A percentile compares a stretch with the other conserved stretches of the same genome.
These are phyloP conservation scores for Ambrosiella xylebori DNA, from an alignment of 2,329 filamentous ascomycete species.

Conservation along the genomic window DNA sequence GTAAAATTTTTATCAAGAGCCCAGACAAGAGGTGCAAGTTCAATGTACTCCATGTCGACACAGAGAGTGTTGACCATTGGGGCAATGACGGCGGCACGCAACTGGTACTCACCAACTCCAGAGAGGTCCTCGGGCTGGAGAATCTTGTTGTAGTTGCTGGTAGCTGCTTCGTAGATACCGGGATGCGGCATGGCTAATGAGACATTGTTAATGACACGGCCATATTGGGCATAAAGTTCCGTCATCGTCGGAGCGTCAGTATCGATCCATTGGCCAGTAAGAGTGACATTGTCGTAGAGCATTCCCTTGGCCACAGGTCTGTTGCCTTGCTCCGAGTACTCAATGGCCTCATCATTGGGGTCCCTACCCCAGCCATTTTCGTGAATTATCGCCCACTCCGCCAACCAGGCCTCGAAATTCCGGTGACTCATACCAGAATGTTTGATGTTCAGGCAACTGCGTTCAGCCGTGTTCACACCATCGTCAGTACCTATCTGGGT, in stretches of 20 bases:
- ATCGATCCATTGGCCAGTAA: constrained; percentile 53
- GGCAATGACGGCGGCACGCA: constrained; percentile 52
- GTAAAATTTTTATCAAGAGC: neutral
- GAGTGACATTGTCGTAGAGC: constrained; percentile 55
- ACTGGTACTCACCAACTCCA: constrained; percentile 50
- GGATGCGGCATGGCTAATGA: constrained; percentile 63
- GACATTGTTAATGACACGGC: constrained; percentile 54
- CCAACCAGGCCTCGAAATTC: constrained; percentile 47
- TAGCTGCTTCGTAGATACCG: constrained; percentile 47
- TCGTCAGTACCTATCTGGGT: constrained; percentile 22
- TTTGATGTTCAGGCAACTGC: constrained; percentile 50
- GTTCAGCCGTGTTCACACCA: constrained; percentile 25
- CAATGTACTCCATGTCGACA: constrained; percentile 41
- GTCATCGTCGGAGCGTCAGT: constrained; percentile 33
- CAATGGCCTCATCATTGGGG: constrained; percentile 15
- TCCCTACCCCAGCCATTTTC: constrained; percentile 26
- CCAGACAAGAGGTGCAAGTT: constrained; percentile 43
- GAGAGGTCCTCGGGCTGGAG: constrained; percentile 48
- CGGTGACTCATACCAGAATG: constrained; percentile 55
- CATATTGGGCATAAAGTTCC: constrained; percentile 28
- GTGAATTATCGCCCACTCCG: constrained; percentile 34
- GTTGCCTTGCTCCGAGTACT: constrained; percentile 18
- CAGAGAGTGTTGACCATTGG: constrained; percentile 59
- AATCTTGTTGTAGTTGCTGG: constrained; percentile 43
- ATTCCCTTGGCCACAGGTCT: constrained; percentile 46